These are phyloP conservation scores for Cadophora luteo-olivacea DNA, from an alignment of 2,329 filamentous ascomycete genomes.

Conservation along the genomic window DNA sequence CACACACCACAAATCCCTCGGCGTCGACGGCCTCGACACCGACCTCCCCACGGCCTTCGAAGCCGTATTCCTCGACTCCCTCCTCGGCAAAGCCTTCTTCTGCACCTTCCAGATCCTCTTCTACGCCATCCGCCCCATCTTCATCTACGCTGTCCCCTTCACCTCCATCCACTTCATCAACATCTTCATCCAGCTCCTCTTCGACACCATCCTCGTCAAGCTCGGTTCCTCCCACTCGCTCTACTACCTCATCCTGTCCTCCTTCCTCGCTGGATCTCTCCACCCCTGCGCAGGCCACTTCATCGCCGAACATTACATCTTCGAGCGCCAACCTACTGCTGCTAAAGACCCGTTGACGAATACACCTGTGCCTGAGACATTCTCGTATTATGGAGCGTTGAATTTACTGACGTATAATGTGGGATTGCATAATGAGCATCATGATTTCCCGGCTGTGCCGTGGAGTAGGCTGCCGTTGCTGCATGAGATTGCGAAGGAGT, in stretches of 20 bases:
- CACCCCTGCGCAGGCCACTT: conserved; percentile 97
- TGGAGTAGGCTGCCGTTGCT: conserved; percentile 87
- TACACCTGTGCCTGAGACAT: conserved; percentile 83
- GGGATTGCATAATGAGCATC: conserved; percentile 97
- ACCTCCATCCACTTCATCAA: conserved; percentile 87
- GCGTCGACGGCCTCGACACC: conserved; percentile 93
- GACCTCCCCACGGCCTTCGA: conserved; percentile 93
- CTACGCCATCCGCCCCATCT: conserved; percentile 95
- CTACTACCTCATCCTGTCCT: conserved; percentile 85
- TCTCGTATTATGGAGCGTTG: conserved; percentile 92
- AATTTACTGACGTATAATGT: conserved; percentile 97
- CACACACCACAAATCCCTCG: conserved; percentile 98
- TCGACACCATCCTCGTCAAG: conserved; percentile 75
- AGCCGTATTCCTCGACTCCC: conserved; percentile 90
- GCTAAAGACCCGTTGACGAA: conserved; percentile 62
- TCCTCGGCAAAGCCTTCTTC: conserved; percentile 97
- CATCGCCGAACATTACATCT: conserved; percentile 96
- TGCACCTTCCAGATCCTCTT: conserved; percentile 99
- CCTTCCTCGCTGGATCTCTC: conserved; percentile 90
- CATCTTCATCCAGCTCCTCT: conserved; percentile 75
- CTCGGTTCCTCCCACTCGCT: conserved; percentile 68
- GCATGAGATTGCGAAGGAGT: conserved; percentile 83
- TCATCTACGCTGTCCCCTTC: conserved; percentile 87
- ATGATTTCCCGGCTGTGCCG: conserved; percentile 96
- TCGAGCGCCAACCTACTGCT: conserved; percentile 61